These are phyloP conservation scores for Lumnitzera racemosa DNA, from an alignment of 345 rosid species.

Conservation along the genomic window DNA sequence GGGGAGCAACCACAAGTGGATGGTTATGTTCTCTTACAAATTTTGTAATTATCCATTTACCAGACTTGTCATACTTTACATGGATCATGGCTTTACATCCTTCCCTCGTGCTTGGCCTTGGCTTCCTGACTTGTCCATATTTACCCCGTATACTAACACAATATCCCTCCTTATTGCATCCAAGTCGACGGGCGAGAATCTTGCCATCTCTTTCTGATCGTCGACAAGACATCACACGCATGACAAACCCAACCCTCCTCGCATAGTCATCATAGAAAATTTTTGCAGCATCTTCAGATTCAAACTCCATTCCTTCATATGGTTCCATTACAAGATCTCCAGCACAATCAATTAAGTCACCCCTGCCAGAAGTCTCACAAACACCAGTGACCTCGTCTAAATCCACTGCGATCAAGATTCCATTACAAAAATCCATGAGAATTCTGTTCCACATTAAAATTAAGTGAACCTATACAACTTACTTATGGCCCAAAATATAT, in stretches of 20 bases:
- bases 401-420: too few relatives aligned
- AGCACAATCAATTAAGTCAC: not conserved
- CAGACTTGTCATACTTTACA: slow-evolving; percentile 35
- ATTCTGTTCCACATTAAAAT: too few relatives aligned
- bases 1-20: slow-evolving; percentile 22
- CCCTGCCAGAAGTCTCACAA: too few relatives aligned
- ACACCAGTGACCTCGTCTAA: too few relatives aligned
- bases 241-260: slow-evolving; percentile 27
- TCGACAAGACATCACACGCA: slow-evolving; percentile 39
- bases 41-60: slow-evolving; percentile 31
- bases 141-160: slow-evolving; percentile 27
- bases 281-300: slow-evolving; percentile 39
- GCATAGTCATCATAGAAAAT: slow-evolving; percentile 42
- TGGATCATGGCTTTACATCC: slow-evolving; percentile 47
- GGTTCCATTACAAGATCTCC: slow-evolving; percentile 29
- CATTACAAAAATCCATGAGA: too few relatives aligned
- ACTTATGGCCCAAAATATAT: too few relatives aligned
- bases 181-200: slow-evolving; percentile 37
- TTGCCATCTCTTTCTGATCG: slow-evolving; percentile 38
- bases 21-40: slow-evolving; percentile 50
- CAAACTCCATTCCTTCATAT: slow-evolving; percentile 40
- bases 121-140: slow-evolving; percentile 25
- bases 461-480: too few relatives aligned
- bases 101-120: slow-evolving; percentile 39
- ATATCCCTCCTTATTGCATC: slow-evolving; percentile 47